phyloP scores from a whole-genome alignment of 345 rosid species.

The Euclidium syriacum region DNA sequence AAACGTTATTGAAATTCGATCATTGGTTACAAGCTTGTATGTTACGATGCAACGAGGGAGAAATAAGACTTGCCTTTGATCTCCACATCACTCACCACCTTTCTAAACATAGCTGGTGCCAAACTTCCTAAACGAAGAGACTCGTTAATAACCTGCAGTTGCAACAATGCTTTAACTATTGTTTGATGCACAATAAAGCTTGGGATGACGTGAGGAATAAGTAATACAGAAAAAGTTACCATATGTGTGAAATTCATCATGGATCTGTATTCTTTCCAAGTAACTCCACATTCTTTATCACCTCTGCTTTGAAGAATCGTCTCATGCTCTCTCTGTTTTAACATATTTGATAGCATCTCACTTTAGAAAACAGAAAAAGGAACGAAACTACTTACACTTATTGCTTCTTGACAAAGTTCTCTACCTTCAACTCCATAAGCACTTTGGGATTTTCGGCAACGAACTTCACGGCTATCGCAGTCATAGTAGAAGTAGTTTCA shows the following conservation, averaged over 20 bases:
- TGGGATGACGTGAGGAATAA: neutral
- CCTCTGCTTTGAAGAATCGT: conserved; percentile 21
- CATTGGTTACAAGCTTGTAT: too few species aligned
- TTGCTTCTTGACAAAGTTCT: neutral
- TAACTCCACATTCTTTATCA: conserved; percentile 6
- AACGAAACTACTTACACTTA: neutral
- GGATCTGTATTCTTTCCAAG: conserved; percentile 34
- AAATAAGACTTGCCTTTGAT: conserved; percentile 24
- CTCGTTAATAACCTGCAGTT: conserved; percentile 42
- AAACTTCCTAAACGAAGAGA: conserved; percentile 38
- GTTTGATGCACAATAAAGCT: neutral
- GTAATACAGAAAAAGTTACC: conserved; percentile 12
- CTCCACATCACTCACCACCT: conserved; percentile 33
- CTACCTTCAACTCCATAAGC: conserved; percentile 22
- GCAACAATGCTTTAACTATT: neutral
- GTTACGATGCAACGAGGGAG: neutral
- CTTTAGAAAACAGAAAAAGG: neutral
- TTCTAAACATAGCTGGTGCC: conserved; percentile 35
- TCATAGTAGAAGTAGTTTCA: conserved; percentile 35
- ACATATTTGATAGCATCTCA: too few species aligned
- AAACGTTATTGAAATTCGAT: neutral
- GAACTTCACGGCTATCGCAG: conserved; percentile 24
- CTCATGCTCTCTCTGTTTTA: conserved; percentile 39
- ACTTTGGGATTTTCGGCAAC: conserved; percentile 31
- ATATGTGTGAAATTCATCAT: conserved; percentile 33